Base-by-base conservation (phyloP, 2,329 filamentous ascomycete genomes). In the Trichophaea hybrida region DNA sequence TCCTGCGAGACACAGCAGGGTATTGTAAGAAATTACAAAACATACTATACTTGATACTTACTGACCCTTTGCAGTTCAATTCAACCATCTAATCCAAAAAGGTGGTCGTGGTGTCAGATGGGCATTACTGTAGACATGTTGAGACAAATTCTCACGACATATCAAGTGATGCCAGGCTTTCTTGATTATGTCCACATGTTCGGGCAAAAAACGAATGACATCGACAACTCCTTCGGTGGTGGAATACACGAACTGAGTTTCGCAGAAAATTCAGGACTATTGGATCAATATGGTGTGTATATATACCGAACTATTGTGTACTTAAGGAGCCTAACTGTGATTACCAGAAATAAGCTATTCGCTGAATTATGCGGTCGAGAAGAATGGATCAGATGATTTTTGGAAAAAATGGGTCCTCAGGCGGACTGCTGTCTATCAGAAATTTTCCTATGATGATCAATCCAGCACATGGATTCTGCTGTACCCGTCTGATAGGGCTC, bases 81-180 rank as follows among this genome's bases (percentile, higher is more conserved):
- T 2, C 57, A 60, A 33, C 33, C 61, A 12, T 55, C 58, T 4
- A 48, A 33, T 38, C 58, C 55, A 6, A 43, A 60, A 13, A 53
- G 53, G 15, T 13, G 54, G 13, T 62, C 61, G 5, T 53, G 61
- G 34, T 58, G 58, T 13, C 58, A 51, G n/a, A 15, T 62, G 2
- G 35, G 55, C 44, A 62, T 62, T 17, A 55, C 61, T 13, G 38
- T 48, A 33, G 61, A 62, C 15, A 56, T 38, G 32, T 31, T 61
- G 5, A 55, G 54, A 44, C 59, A 62, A 56, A 38, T 62, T 38
- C 57, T 62, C 37, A 60, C 58, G n/a, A 55, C 54, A 8, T 59
- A 62, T 34, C 49, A 62, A 55, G 59, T 62, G 7, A 62, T 60
- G 61, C 61, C 61, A 10, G 61, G 54, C 5, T 62, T 62, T 44